These are phyloP conservation scores for Bromus sterilis DNA, from an alignment of 176 grass and related monocot genomes.

Conservation along the genomic window DNA sequence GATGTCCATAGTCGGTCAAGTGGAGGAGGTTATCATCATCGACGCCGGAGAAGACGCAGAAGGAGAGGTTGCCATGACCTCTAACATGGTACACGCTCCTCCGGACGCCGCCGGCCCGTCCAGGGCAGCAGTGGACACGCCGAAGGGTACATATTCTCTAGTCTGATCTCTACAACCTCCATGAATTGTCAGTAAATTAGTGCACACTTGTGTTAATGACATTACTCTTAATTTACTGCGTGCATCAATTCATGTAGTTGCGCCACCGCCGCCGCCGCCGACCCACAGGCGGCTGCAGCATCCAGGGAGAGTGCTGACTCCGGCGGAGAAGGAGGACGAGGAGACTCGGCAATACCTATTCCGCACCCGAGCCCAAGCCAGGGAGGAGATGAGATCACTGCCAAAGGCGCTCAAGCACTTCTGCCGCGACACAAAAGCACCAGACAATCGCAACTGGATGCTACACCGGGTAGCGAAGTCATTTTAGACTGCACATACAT, in stretches of 20 bases:
- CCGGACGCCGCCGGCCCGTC: not conserved
- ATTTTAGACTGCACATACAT: not conserved
- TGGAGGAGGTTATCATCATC: not conserved
- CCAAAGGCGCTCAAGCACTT: too few relatives aligned
- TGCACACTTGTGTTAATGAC: not conserved
- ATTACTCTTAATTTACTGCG: not conserved
- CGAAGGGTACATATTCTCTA: too few relatives aligned
- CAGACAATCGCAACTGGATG: not conserved
- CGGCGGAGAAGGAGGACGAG: not conserved
- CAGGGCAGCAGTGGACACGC: not conserved
- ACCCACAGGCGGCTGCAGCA: too few relatives aligned
- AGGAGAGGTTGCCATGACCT: too few relatives aligned
- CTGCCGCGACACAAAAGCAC: not conserved
- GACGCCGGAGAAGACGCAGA: too few relatives aligned
- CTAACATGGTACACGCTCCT: too few relatives aligned
- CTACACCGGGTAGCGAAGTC: not conserved
- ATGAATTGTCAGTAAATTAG: too few relatives aligned
- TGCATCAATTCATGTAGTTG: not conserved
- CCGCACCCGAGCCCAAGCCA: not conserved
- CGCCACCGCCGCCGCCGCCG: too few relatives aligned
- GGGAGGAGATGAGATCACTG: not conserved
- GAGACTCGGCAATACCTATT: not conserved
- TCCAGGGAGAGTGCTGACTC: too few relatives aligned
- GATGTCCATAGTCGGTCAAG: too few relatives aligned
- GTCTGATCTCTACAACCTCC: too few relatives aligned